Evolutionary conservation across 148 eudicot species (phyloP).

Genomic region (Polygonum aviculare): DNA sequence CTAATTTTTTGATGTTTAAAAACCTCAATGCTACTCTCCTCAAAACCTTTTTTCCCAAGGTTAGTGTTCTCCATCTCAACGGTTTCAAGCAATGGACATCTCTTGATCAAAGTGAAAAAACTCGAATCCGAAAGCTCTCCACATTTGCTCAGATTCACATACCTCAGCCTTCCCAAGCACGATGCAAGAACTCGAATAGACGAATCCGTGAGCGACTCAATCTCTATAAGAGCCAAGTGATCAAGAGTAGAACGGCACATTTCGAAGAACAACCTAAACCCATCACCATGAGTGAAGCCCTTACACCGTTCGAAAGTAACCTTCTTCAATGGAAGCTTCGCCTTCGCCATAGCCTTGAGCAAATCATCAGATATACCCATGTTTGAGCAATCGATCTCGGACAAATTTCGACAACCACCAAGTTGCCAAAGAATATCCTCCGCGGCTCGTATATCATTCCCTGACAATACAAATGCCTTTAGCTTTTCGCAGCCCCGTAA

Average conservation of each 20-base stretch:
- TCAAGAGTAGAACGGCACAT: constrained; percentile 30
- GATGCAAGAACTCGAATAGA: constrained; percentile 24
- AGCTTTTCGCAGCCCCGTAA: constrained; percentile 23
- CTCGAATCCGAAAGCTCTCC: constrained; percentile 24
- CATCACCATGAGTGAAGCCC: constrained; percentile 27
- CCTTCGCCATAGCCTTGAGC: constrained; percentile 30
- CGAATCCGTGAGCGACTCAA: constrained; percentile 27
- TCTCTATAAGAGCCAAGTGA: constrained; percentile 25
- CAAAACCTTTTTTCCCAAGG: constrained; percentile 24
- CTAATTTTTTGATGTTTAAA: constrained; percentile 21
- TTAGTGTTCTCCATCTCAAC: constrained; percentile 38
- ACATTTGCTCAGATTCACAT: constrained; percentile 34
- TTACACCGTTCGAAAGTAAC: constrained; percentile 25
- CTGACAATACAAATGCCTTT: constrained; percentile 25
- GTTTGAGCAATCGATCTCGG: constrained; percentile 24
- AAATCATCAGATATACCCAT: constrained; percentile 35
- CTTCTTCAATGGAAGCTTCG: constrained; percentile 41
- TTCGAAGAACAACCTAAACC: constrained; percentile 22
- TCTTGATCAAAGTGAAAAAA: constrained; percentile 29
- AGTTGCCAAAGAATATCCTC: no score
- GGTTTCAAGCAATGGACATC: constrained; percentile 31
- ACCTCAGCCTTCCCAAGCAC: constrained; percentile 23
- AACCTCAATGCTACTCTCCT: constrained; percentile 7
- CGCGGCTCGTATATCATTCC: no score
- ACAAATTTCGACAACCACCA: constrained; percentile 26